Base-by-base conservation (phyloP, 106 monocot genomes). In the Narthecium ossifragum region DNA sequence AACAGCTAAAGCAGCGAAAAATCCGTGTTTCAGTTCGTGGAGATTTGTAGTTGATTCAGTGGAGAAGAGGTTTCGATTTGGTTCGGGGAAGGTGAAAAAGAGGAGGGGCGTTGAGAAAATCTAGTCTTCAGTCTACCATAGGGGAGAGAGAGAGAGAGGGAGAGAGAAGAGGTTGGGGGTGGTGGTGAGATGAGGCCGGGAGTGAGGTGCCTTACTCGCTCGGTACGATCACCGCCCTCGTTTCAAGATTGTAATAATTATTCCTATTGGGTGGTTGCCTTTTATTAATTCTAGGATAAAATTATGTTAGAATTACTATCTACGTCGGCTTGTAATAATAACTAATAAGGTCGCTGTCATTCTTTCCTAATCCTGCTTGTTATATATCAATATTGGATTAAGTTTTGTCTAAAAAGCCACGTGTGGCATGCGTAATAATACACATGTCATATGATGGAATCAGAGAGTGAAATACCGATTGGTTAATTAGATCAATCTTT, bases 81-180 rank as follows among this genome's bases (percentile, higher is more conserved):
- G 36, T 37, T 37, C 11, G 17, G 41, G 41, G 41, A 13, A 17
- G 4, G 10, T 13, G 18, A 1, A 0, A 43, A 13, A 18, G 43
- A 4, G 43, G 36, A 37, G 36, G 36, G 43, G 2, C 18, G 17
- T 43, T 13, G 12, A 13, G 43, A 43, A 43, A 43, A 43, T 43
- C 43, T 43, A 43, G 43, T 43, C 43, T 43, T 17, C 43, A 43
- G n/a, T n/a, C n/a, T n/a, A n/a, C n/a, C n/a, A n/a, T n/a, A n/a
- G n/a, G n/a, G n/a, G n/a, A n/a, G n/a, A n/a, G n/a, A 17, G 43
- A 43, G 17, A 17, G 18, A 43, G 18, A 13, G 18, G 12, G 11
- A 43, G 43, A 13, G 43, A 39, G 39, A 9, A 39, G 43, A 43
- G 43, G 4, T 13, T 17, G 43, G 43, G 3, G 43, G n/a, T n/a